A percentile compares a stretch with the other conserved stretches of the same genome.
Conservation (phyloP, 192 early-diverging fungal species). For the Coemansia sp. region DNA sequence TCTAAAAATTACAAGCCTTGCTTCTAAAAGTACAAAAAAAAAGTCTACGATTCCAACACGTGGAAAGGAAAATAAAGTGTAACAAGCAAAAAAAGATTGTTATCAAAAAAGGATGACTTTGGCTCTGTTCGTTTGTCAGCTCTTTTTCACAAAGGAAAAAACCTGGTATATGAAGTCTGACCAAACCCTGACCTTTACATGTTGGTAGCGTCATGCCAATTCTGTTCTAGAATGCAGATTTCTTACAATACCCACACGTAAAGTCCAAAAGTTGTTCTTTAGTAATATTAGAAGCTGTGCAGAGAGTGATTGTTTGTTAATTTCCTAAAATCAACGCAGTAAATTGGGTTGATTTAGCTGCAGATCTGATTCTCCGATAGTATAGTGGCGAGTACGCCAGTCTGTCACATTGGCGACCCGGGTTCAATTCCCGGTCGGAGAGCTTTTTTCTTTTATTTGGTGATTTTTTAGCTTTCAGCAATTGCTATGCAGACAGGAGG, state of each 20-base stretch:
- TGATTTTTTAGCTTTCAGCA: neutral
- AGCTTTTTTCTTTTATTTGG: conserved; percentile 13
- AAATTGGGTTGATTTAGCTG: neutral
- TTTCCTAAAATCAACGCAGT: neutral
- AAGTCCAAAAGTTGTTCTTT: neutral
- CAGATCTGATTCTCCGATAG: conserved; percentile 20
- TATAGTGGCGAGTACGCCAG: conserved; percentile 39
- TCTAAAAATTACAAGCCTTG: neutral
- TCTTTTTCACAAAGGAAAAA: no score
- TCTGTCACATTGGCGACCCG: conserved; percentile 38
- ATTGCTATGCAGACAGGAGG: no score
- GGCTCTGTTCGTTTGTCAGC: no score
- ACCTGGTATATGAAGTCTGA: no score
- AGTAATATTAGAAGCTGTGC: neutral
- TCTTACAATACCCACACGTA: no score
- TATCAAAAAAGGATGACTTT: neutral
- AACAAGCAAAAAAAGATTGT: neutral
- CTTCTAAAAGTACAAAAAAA: conserved; percentile 7
- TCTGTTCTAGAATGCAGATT: no score
- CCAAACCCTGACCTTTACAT: no score
- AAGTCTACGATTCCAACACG: neutral
- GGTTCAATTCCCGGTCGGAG: conserved; percentile 40
- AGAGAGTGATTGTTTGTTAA: neutral
- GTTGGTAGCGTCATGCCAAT: no score
- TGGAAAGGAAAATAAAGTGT: neutral